phyloP scores from a whole-genome alignment of 768 basidiomycete genomes.

The Russula sp. region DNA sequence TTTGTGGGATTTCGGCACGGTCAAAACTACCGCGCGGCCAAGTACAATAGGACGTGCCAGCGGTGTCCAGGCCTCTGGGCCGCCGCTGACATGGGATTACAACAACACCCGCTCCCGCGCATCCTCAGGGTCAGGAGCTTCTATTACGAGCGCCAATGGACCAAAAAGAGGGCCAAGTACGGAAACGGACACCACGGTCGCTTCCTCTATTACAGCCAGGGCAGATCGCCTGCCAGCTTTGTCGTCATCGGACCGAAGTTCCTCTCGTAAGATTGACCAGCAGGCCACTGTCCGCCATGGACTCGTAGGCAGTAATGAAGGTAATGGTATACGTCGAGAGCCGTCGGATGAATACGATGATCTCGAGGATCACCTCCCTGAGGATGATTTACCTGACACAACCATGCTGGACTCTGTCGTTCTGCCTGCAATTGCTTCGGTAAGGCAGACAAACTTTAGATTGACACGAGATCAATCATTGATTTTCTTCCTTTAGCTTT shows the following conservation, averaged over 20 bases:
- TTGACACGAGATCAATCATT: neutral
- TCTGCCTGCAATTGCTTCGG: constrained; percentile 92
- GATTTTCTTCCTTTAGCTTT: constrained; percentile 49
- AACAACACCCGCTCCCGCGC: constrained; percentile 36
- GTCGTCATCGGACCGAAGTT: constrained; percentile 29
- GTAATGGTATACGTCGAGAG: constrained; percentile 34
- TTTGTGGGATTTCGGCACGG: constrained; percentile 97
- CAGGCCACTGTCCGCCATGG: constrained; percentile 64
- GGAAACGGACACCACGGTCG: constrained; percentile 24
- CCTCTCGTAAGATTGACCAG: constrained; percentile 38
- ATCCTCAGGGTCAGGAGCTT: constrained; percentile 34
- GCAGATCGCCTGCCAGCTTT: constrained; percentile 52
- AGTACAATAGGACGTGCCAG: constrained; percentile 62
- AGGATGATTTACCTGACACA: constrained; percentile 55
- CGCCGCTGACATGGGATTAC: constrained; percentile 76
- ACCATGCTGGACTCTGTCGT: constrained; percentile 97
- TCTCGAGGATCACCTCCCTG: constrained; percentile 49
- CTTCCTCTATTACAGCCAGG: constrained; percentile 43
- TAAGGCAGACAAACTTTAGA: constrained; percentile 35
- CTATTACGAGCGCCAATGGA: constrained; percentile 30
- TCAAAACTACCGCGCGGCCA: constrained; percentile 55
- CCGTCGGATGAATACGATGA: constrained; percentile 60
- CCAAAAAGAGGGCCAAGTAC: constrained; percentile 24
- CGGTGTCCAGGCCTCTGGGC: constrained; percentile 53
- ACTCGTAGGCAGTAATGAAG: constrained; percentile 24